Evolutionary conservation across 2,329 filamentous ascomycete species (phyloP).

Genomic region (Lizonia empirigonia): DNA sequence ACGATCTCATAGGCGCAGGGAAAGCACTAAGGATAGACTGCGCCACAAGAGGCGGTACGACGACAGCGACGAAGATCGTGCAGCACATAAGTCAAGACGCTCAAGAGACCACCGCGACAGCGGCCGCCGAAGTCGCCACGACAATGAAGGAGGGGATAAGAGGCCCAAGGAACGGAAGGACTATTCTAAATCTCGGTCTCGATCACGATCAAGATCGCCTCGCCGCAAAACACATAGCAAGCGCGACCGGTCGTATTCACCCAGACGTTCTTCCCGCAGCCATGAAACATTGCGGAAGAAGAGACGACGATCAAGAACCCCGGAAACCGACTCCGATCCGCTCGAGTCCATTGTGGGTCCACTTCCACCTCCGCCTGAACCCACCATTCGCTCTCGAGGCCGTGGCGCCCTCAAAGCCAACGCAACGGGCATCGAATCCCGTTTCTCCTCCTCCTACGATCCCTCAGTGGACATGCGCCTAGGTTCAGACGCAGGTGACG

Average conservation of each 20-base stretch:
- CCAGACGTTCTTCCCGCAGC: slow-evolving; percentile 1
- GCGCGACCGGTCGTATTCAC: slow-evolving; percentile 24
- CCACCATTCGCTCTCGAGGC: slow-evolving; percentile 48
- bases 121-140: slow-evolving; percentile 7
- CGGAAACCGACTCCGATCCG: slow-evolving; percentile 66
- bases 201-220: slow-evolving; percentile 28
- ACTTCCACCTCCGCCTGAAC: slow-evolving; percentile 58
- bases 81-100: slow-evolving; percentile 21
- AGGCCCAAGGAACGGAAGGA: slow-evolving; percentile 20
- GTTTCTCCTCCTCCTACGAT: slow-evolving; percentile 72
- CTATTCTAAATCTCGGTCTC: slow-evolving; percentile 25
- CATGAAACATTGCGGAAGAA: slow-evolving; percentile 1
- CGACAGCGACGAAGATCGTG: slow-evolving; percentile 20
- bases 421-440: slow-evolving; percentile 71
- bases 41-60: slow-evolving; percentile 24
- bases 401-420: slow-evolving; percentile 41
- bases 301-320: slow-evolving; percentile 20
- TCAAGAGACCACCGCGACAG: slow-evolving; percentile 24
- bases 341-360: slow-evolving; percentile 79
- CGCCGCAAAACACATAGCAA: slow-evolving; percentile 17
- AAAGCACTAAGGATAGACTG: slow-evolving; percentile 20
- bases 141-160: slow-evolving; percentile 17
- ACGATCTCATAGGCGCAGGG: slow-evolving; percentile 14
- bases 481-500: slow-evolving; percentile 59
- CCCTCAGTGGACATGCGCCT: slow-evolving; percentile 62